Evolutionary conservation across 2,329 filamentous ascomycete species (phyloP).

Genomic region (Cladosporium sp.): DNA sequence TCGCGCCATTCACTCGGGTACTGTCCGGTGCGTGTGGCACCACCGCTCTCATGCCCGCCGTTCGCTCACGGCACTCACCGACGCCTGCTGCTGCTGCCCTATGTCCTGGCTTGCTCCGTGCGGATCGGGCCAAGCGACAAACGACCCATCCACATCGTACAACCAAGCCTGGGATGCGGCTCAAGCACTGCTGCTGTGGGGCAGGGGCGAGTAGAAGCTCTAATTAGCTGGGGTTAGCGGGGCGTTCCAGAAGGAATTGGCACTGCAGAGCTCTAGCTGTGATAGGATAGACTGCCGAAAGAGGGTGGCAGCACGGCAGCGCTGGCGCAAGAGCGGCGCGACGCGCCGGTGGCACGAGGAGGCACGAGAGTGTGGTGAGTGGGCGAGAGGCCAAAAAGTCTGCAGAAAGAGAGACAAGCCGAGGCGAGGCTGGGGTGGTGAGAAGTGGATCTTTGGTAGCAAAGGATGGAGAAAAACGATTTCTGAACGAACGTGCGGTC

Average conservation of each 20-base stretch:
- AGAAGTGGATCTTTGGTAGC: neutral
- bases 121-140: neutral
- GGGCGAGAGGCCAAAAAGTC: neutral
- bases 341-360: conserved; percentile 9
- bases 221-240: neutral
- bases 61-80: conserved; percentile 3
- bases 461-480: neutral
- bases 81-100: neutral
- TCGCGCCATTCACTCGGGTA: conserved; percentile 6
- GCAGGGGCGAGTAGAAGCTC: conserved; percentile 3
- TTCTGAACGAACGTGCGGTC: too few species aligned
- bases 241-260: conserved; percentile 11
- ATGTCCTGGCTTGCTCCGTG: neutral
- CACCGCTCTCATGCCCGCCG: neutral
- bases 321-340: conserved; percentile 7
- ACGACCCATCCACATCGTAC: too few species aligned
- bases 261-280: conserved; percentile 6
- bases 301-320: neutral
- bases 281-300: conserved; percentile 10
- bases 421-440: neutral
- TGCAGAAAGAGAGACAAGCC: neutral
- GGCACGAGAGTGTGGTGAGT: conserved; percentile 1
- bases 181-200: conserved; percentile 9
- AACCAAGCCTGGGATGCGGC: conserved; percentile 11
- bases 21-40: conserved; percentile 10